Evolutionary conservation across 148 eudicot genomes (phyloP), one percentile per base, ranked within the genome.

Genomic region (Persicaria tinctoria): DNA sequence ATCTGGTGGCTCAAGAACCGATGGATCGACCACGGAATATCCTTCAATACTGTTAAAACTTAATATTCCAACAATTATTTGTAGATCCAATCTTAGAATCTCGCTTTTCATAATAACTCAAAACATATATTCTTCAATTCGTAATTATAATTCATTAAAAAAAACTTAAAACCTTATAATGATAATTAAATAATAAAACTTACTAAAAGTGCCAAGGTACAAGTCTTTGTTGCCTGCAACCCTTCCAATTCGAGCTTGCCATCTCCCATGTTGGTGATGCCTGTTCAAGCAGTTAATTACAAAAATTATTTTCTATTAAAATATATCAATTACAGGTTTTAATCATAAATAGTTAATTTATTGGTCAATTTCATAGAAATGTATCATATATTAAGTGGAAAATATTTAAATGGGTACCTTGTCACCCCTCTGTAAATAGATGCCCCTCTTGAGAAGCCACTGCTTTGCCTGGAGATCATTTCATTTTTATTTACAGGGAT

Each of bases 171-270:
- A 32, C 41, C 41, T 1, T 1, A 32, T 32, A 32, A 0, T 32
- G 41, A 32, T 32, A 32, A 32, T 32, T 5, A 6, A 23, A 60
- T 27, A 60, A 17, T 13, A 17, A 51, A 45, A 83, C 88, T 83
- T 85, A 92, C 97, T 87, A 76, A 92, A 92, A 23, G 97, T 92
- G 79, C 97, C 97, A 23, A 92, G 94, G 89, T 92, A 92, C 89
- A 92, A 86, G 90, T 92, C 97, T 74, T 92, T 92, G 78, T 92
- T 92, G 84, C 92, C 97, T 74, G 97, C 94, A 47, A 92, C 94
- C 74, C 97, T 88, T 84, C 97, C 97, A 13, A 92, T 92, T 83
- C 97, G 72, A 57, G 97, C 94, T 79, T 92, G 97, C 97, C 97
- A 92, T 70, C 97, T 85, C 71, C 97, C 97, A 83, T 92, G 97